Evolutionary conservation across 805 yeast genomes (phyloP).

Genomic region (Nakazawaea populi): DNA sequence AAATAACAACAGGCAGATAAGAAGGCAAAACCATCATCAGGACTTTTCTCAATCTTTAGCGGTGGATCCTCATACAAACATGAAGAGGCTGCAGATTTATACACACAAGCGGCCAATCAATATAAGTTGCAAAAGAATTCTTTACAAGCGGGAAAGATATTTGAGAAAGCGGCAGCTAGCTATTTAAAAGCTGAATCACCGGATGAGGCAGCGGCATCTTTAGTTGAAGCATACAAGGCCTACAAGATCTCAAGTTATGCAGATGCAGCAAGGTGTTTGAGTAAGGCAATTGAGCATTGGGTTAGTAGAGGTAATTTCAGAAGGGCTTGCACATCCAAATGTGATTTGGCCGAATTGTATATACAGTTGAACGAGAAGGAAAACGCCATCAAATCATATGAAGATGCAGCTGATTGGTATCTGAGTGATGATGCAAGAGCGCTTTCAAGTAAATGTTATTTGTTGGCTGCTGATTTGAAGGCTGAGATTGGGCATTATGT

Average conservation of each 20-base stretch:
- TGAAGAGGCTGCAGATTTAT: slow-evolving; percentile 92
- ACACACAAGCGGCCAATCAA: slow-evolving; percentile 88
- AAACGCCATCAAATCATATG: slow-evolving; percentile 78
- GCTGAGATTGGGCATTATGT: slow-evolving; percentile 55
- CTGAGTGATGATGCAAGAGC: slow-evolving; percentile 91
- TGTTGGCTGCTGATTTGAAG: slow-evolving; percentile 84
- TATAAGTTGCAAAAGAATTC: slow-evolving; percentile 74
- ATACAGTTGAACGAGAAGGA: slow-evolving; percentile 58
- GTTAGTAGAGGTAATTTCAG: slow-evolving; percentile 92
- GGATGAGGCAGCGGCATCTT: slow-evolving; percentile 88
- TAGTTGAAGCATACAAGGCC: slow-evolving; percentile 86
- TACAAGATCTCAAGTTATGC: slow-evolving; percentile 68
- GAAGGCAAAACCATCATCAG: slow-evolving; percentile 62
- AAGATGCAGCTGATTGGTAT: slow-evolving; percentile 95
- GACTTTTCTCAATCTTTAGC: slow-evolving; percentile 66
- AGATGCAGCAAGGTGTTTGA: slow-evolving; percentile 72
- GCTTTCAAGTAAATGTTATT: slow-evolving; percentile 76
- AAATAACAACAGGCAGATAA: slow-evolving; percentile 50
- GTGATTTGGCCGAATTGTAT: slow-evolving; percentile 83
- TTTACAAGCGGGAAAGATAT: slow-evolving; percentile 72
- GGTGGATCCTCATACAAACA: slow-evolving; percentile 53
- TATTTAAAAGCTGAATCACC: slow-evolving; percentile 70
- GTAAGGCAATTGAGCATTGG: slow-evolving; percentile 75
- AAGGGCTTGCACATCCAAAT: slow-evolving; percentile 90
- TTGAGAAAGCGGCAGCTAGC: slow-evolving; percentile 78